phyloP scores from a whole-genome alignment of 768 basidiomycete genomes.

The Dendrothele bispora region DNA sequence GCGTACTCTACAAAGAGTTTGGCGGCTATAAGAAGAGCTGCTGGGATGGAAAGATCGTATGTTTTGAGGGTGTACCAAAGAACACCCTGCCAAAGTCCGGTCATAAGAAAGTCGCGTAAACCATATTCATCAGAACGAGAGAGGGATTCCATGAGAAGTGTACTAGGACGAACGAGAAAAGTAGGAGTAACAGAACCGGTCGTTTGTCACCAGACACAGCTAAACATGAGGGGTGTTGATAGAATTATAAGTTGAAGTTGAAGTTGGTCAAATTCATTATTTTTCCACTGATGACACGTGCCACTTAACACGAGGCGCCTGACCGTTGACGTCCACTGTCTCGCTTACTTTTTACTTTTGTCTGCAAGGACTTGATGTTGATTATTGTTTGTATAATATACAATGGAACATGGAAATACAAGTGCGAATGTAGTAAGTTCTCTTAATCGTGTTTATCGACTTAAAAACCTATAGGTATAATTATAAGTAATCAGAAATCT shows the following conservation, averaged over 20 bases:
- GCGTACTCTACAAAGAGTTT: conserved; percentile 69
- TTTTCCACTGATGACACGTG: too few relatives aligned
- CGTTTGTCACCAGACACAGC: conserved; percentile 9
- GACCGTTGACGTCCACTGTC: too few relatives aligned
- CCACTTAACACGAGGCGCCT: too few relatives aligned
- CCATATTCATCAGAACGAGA: conserved; percentile 46
- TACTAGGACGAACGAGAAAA: conserved; percentile 72
- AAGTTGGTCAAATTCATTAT: too few relatives aligned
- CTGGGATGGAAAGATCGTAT: conserved; percentile 51
- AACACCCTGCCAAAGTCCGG: conserved; percentile 76
- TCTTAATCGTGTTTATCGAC: too few relatives aligned
- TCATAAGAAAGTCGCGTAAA: conserved; percentile 61
- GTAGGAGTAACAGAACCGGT: conserved; percentile 53
- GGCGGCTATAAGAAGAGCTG: conserved; percentile 55
- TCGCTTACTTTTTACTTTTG: too few relatives aligned
- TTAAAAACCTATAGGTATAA: too few relatives aligned
- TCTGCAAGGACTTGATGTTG: too few relatives aligned
- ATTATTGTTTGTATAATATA: too few relatives aligned
- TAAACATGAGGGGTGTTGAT: conserved; percentile 4
- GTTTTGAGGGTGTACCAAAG: conserved; percentile 66
- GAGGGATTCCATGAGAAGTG: conserved; percentile 62
- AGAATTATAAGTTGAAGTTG: too few relatives aligned
- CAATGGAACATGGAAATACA: too few relatives aligned
- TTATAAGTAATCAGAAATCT: conserved; percentile 16
- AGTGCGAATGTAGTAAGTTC: too few relatives aligned